Conservation (phyloP, 768 basidiomycete genomes). For the Pleurotus ostreatus region DNA sequence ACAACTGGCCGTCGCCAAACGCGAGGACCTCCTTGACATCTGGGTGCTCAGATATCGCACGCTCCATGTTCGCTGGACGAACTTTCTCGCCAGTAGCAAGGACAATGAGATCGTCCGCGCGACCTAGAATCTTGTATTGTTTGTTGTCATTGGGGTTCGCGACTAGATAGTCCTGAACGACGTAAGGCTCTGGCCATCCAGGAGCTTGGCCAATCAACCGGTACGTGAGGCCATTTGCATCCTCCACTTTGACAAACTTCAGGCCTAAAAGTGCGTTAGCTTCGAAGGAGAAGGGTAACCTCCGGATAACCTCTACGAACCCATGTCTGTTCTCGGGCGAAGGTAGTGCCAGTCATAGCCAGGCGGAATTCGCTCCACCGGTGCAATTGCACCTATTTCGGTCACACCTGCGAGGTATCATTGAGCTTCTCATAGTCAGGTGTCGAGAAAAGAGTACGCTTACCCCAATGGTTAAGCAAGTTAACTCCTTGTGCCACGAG, state of each 20-base stretch:
- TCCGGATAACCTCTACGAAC: background rate
- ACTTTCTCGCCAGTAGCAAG: slow-evolving; percentile 41
- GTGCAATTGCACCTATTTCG: slow-evolving; percentile 33
- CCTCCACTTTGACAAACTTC: slow-evolving; percentile 18
- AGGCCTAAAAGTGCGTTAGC: slow-evolving; percentile 9
- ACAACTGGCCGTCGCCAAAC: slow-evolving; percentile 30
- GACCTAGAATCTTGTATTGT: slow-evolving; percentile 32
- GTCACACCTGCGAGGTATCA: slow-evolving; percentile 23
- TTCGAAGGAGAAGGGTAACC: no score
- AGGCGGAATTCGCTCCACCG: slow-evolving; percentile 22
- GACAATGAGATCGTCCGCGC: slow-evolving; percentile 38
- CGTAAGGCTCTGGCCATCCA: slow-evolving; percentile 27
- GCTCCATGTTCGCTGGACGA: slow-evolving; percentile 28
- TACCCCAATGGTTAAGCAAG: slow-evolving; percentile 38
- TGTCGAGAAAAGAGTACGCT: slow-evolving; percentile 1
- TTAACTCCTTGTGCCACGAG: slow-evolving; percentile 28
- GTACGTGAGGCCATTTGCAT: slow-evolving; percentile 20
- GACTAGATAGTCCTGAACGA: slow-evolving; percentile 35
- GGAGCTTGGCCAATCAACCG: slow-evolving; percentile 27
- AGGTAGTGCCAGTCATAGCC: slow-evolving; percentile 36
- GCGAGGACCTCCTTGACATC: slow-evolving; percentile 31
- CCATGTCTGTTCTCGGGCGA: slow-evolving; percentile 28
- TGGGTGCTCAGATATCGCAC: slow-evolving; percentile 29
- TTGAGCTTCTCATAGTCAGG: background rate
- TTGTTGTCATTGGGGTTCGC: slow-evolving; percentile 23